Base-by-base conservation (phyloP, 2,329 filamentous ascomycete genomes). In the Raffaelea albimanens region DNA sequence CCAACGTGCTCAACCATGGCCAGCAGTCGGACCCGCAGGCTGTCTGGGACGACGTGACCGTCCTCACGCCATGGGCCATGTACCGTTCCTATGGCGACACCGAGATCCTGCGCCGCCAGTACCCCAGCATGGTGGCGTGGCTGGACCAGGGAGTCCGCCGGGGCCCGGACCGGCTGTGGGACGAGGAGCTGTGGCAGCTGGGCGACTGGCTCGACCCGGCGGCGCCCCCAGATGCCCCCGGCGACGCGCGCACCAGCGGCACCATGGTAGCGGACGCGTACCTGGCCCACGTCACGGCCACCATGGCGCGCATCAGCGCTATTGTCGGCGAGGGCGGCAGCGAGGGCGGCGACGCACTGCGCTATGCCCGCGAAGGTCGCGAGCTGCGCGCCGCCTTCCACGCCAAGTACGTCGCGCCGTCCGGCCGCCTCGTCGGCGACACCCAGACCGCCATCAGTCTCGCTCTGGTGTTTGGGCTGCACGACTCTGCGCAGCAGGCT, bases 191-290 rank as follows among this genome's bases (percentile, higher is more conserved):
- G 7, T 61, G 56, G 48, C 64, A 68, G 55, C 57, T 63, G 7
- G 64, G 62, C 13, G 66, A 69, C 53, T 69, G 67, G 66, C 61
- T 69, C 2, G 66, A 68, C 50, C 66, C 66, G 3, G 55, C 56
- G 16, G 63, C 67, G 1, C 65, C 67, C 3, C 55, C 62, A 3
- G 53, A 59, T 5, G 52, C 62, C 25, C 63, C 67, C 0, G 61
- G 54, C 16, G 48, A 55, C 10, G 61, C 58, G 1, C 59, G 54
- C 16, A 68, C 65, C 0, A 59, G 64, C 45, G 52, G 56, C 8
- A 57, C 56, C 22, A 55, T 67, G 16, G 63, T 67, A 2, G 64
- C 66, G 0, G 61, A 69, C 46, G 61, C 62, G 2, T 69, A 65
- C 50, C 59, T 69, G 4, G 60, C 63, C 8, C 59, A 61, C 44